Percentiles rank a stretch among this genome's conserved stretches.
Conservation (phyloP, 2,329 filamentous ascomycete species). For the Cercospora beticola region DNA sequence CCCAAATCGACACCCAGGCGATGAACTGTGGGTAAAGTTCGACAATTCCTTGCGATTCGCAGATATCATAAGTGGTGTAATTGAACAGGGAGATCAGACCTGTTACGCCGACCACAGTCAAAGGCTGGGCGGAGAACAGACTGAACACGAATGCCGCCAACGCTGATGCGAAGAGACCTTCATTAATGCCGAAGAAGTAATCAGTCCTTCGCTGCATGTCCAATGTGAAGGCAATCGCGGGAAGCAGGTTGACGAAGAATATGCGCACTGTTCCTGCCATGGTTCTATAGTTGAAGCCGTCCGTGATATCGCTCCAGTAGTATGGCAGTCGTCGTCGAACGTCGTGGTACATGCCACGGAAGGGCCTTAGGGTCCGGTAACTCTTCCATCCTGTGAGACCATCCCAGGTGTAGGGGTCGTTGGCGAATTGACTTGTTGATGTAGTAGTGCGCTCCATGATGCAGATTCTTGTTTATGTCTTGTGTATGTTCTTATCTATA, state of each 20-base stretch:
- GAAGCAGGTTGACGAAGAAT: constrained; percentile 60
- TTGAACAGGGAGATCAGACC: constrained; percentile 57
- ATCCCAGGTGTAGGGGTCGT: constrained; percentile 41
- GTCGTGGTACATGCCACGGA: constrained; percentile 57
- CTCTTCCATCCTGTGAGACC: constrained; percentile 38
- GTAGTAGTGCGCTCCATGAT: constrained; percentile 9
- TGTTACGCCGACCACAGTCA: constrained; percentile 59
- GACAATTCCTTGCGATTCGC: constrained; percentile 49
- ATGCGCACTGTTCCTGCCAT: constrained; percentile 58
- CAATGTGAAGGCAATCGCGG: constrained; percentile 58
- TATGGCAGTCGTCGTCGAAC: constrained; percentile 54
- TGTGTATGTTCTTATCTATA: background rate
- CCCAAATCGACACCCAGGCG: constrained; percentile 59
- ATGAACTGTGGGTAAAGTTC: constrained; percentile 56
- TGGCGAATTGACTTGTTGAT: constrained; percentile 24
- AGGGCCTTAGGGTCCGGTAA: constrained; percentile 44
- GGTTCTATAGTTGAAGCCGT: constrained; percentile 57
- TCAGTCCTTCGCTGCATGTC: constrained; percentile 59
- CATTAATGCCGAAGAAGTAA: constrained; percentile 57
- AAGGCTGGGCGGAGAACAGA: constrained; percentile 52
- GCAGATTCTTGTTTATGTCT: background rate
- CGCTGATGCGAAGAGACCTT: constrained; percentile 56
- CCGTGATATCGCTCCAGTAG: constrained; percentile 57
- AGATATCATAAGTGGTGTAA: constrained; percentile 61
- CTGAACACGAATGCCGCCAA: constrained; percentile 58